Conservation (phyloP, 2,329 filamentous ascomycete species). For the Nemania sp. region DNA sequence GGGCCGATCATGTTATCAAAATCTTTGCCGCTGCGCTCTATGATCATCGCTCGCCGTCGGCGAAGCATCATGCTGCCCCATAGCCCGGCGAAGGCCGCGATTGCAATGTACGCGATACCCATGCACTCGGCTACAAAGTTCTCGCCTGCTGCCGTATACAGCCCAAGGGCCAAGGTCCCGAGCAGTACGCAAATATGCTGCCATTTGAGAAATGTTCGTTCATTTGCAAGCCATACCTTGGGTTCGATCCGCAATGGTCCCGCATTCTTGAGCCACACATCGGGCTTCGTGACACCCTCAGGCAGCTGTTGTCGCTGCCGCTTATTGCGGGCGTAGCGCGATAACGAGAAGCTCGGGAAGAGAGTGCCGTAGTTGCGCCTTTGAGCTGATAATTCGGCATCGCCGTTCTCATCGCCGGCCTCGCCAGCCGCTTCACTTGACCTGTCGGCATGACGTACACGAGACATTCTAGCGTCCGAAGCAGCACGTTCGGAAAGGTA, state of each 20-base stretch:
- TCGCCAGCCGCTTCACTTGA: slow-evolving; percentile 30
- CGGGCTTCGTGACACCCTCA: slow-evolving; percentile 84
- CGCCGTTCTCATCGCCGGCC: slow-evolving; percentile 38
- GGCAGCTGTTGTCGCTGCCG: slow-evolving; percentile 65
- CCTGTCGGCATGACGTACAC: slow-evolving; percentile 28
- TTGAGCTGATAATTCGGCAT: slow-evolving; percentile 35
- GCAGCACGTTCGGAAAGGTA: slow-evolving; percentile 61
- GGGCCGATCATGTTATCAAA: slow-evolving; percentile 90
- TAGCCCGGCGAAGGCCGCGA: slow-evolving; percentile 78
- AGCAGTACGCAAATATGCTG: slow-evolving; percentile 91
- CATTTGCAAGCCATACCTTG: slow-evolving; percentile 98
- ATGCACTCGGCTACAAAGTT: slow-evolving; percentile 77
- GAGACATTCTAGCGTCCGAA: slow-evolving; percentile 46
- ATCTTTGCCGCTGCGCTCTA: slow-evolving; percentile 83
- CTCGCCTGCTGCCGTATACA: slow-evolving; percentile 86
- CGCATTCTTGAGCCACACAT: slow-evolving; percentile 89
- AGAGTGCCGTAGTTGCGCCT: slow-evolving; percentile 57
- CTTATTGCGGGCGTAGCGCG: slow-evolving; percentile 68
- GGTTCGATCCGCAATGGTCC: slow-evolving; percentile 92
- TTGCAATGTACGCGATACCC: slow-evolving; percentile 79
- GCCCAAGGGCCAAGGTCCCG: slow-evolving; percentile 76
- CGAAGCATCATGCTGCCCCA: slow-evolving; percentile 91
- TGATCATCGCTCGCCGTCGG: slow-evolving; percentile 75
- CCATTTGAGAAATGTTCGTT: slow-evolving; percentile 98
- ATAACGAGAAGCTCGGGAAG: slow-evolving; percentile 80